These are phyloP conservation scores for Platanus orientalis DNA, from an alignment of 164 flowering plant genomes.

Conservation along the genomic window DNA sequence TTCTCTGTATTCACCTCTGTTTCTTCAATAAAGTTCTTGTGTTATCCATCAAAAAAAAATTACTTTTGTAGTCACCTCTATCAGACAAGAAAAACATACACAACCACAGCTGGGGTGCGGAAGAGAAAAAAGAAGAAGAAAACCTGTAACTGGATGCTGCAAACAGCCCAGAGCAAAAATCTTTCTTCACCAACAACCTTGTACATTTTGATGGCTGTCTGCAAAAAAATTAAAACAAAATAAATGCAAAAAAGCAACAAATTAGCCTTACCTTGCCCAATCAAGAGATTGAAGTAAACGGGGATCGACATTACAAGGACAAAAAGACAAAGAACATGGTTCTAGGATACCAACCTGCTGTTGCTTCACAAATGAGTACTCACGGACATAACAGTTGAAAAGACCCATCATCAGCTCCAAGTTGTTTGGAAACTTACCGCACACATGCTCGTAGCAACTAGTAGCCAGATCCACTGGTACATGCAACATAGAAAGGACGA, in stretches of 20 bases:
- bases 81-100: no score
- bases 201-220: slow-evolving; percentile 98
- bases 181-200: slow-evolving; percentile 85
- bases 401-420: slow-evolving; percentile 90
- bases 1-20: no score
- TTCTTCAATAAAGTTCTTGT: no score
- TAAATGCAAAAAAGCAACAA: no score
- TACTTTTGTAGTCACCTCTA: no score
- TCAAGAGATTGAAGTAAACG: background rate
- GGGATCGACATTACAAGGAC: background rate
- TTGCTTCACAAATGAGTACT: slow-evolving; percentile 88
- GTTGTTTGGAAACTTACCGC: slow-evolving; percentile 64
- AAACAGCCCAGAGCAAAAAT: slow-evolving; percentile 95
- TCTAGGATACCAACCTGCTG: slow-evolving; percentile 61
- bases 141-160: slow-evolving; percentile 95
- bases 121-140: background rate
- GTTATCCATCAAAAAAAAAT: no score
- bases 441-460: slow-evolving; percentile 82
- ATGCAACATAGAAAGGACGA: slow-evolving; percentile 8
- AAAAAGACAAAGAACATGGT: slow-evolving; percentile 1
- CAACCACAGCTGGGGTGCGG: no score
- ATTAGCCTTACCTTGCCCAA: no score
- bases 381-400: slow-evolving; percentile 88
- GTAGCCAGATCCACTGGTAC: slow-evolving; percentile 86
- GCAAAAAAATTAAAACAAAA: slow-evolving; percentile 18